Conservation (phyloP, 2,329 filamentous ascomycete genomes). For the Cytospora piceicola region DNA sequence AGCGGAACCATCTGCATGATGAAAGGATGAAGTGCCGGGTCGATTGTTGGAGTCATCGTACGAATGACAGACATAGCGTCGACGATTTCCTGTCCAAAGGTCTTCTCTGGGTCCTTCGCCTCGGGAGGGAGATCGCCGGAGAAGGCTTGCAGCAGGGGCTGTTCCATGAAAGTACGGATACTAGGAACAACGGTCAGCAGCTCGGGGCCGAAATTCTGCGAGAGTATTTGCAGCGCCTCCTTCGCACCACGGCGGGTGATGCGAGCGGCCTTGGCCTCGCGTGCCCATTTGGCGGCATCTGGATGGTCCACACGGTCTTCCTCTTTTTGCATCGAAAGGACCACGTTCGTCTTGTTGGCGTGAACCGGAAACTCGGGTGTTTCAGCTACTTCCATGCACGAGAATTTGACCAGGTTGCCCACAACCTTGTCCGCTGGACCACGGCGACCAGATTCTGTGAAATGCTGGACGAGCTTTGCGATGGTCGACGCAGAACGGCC, state of each 20-base stretch:
- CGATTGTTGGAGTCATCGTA: slow-evolving; percentile 88
- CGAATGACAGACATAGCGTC: slow-evolving; percentile 92
- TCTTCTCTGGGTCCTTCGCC: slow-evolving; percentile 72
- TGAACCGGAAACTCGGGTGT: slow-evolving; percentile 94
- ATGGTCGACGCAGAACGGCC: slow-evolving; percentile 84
- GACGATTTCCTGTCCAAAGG: slow-evolving; percentile 87
- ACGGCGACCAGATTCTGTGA: slow-evolving; percentile 77
- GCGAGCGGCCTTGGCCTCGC: slow-evolving; percentile 83
- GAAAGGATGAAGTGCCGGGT: slow-evolving; percentile 75
- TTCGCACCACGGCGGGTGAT: slow-evolving; percentile 93
- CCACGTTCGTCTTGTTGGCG: slow-evolving; percentile 74
- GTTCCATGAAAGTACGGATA: slow-evolving; percentile 78
- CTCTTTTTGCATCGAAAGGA: slow-evolving; percentile 94
- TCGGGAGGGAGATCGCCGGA: slow-evolving; percentile 70
- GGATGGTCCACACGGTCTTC: slow-evolving; percentile 93
- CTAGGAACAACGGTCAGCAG: slow-evolving; percentile 86
- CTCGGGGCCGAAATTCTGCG: slow-evolving; percentile 74
- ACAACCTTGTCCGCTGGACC: slow-evolving; percentile 95
- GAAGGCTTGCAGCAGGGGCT: slow-evolving; percentile 77
- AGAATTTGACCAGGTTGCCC: slow-evolving; percentile 94
- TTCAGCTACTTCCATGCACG: slow-evolving; percentile 95
- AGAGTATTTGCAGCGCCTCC: slow-evolving; percentile 87
- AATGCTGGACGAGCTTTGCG: slow-evolving; percentile 81
- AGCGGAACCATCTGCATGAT: slow-evolving; percentile 82
- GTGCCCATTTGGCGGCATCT: slow-evolving; percentile 87